A percentile compares a stretch with the other conserved stretches of the same genome.
These are phyloP conservation scores for Globisporangium spiculum DNA, from an alignment of 352 stramenopile genomes.

Conservation along the genomic window DNA sequence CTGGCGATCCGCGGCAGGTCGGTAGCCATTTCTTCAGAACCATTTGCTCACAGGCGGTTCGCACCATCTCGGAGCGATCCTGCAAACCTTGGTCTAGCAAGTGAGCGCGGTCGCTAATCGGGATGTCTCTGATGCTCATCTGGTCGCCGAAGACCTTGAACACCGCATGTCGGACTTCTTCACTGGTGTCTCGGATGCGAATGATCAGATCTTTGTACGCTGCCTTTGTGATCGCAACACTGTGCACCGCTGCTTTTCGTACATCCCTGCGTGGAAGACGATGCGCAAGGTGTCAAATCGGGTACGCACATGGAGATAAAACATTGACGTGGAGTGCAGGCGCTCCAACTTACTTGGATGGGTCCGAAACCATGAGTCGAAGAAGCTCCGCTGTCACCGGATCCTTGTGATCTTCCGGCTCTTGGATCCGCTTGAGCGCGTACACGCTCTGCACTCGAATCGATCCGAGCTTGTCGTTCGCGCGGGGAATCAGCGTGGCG, in stretches of 20 bases:
- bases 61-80: constrained; percentile 51
- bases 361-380: constrained; percentile 64
- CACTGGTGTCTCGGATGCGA: constrained; percentile 71
- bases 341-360: constrained; percentile 52
- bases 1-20: constrained; percentile 45
- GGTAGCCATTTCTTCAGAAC: constrained; percentile 69
- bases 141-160: constrained; percentile 52
- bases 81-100: constrained; percentile 74
- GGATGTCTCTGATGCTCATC: constrained; percentile 49
- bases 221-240: constrained; percentile 40
- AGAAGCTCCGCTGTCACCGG: constrained; percentile 43
- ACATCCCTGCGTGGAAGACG: constrained; percentile 42
- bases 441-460: constrained; percentile 63
- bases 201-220: constrained; percentile 56
- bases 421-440: constrained; percentile 60
- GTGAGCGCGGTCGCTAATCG: constrained; percentile 64
- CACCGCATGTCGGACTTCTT: constrained; percentile 60
- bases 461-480: constrained; percentile 59
- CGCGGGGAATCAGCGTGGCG: constrained; percentile 40
- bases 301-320: not conserved
- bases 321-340: not conserved
- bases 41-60: constrained; percentile 63
- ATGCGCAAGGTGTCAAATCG: not conserved
- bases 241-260: constrained; percentile 55
- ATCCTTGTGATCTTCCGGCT: constrained; percentile 35